Base-by-base conservation (phyloP, 306 rosid genomes). In the Vigna mungo region DNA sequence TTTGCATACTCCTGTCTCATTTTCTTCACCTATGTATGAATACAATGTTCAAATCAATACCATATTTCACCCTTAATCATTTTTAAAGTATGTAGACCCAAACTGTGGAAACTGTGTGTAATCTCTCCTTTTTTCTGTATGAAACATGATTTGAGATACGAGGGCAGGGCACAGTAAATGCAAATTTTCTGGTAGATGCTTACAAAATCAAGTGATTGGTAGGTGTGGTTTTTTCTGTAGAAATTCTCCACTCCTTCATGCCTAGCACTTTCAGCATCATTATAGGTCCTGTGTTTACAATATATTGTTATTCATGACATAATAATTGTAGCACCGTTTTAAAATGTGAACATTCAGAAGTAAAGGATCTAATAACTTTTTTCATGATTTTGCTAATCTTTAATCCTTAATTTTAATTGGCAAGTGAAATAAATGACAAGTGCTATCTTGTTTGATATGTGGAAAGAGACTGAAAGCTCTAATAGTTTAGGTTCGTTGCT, bases 161-260 rank as follows among this genome's bases (percentile, higher is more conserved):
- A 55, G 34, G 17, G 12, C 6, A 65, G 37, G 17, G 5, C 66
- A 51, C 17, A 32, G 14, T 13, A 43, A 51, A 15, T 36, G n/a
- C 2, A 76, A 5, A 8, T 2, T 73, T 68, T 3, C 6, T 17
- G 15, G 13, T 56, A 46, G 41, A 41, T 72, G 65, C 93, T 86
- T 77, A 92, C 97, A 52, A 88, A 92, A 64, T 85, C 93, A 82
- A 72, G 78, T 53, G 88, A 83, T 81, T 92, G 96, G 81, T 90
- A 80, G 10, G 80, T 78, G 87, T 87, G 97, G 6, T 92, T 90
- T 71, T 73, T 86, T 69, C 77, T 75, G 78, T 92, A 92, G 78
- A 92, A 90, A 21, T 67, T 88, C 79, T 88, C 92, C 68, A 92
- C 96, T 16, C 88, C 89, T 59, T 78, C 83, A 60, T 82, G 93